These are phyloP conservation scores for Talaromyces sp. DNA, from an alignment of 2,329 filamentous ascomycete genomes.

Conservation along the genomic window DNA sequence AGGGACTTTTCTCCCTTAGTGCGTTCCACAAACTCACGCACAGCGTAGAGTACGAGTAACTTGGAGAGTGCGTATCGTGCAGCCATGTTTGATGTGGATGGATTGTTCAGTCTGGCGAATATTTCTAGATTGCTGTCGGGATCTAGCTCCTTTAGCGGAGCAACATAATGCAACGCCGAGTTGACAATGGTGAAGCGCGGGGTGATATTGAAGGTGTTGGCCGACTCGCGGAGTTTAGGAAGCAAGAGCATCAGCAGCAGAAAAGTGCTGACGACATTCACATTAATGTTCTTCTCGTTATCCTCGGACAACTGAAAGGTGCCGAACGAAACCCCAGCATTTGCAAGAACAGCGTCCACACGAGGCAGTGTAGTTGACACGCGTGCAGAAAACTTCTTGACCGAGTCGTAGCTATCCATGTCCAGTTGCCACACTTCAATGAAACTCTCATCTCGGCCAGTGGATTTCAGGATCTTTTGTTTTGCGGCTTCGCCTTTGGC, in stretches of 20 bases:
- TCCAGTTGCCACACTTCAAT: constrained; percentile 50
- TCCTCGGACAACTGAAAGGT: constrained; percentile 13
- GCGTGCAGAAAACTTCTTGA: constrained; percentile 37
- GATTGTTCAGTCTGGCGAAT: constrained; percentile 13
- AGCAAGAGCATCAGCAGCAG: constrained; percentile 17
- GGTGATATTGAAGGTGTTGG: constrained; percentile 9
- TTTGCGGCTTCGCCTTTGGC: constrained; percentile 40
- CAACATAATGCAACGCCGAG: constrained; percentile 16
- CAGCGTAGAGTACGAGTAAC: constrained; percentile 15
- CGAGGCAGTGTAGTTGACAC: constrained; percentile 28
- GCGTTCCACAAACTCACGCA: constrained; percentile 13
- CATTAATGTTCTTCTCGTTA: constrained; percentile 29
- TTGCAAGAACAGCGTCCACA: constrained; percentile 43
- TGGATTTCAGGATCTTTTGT: constrained; percentile 22
- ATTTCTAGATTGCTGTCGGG: constrained; percentile 6
- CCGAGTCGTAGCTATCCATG: constrained; percentile 42
- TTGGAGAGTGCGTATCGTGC: constrained; percentile 16
- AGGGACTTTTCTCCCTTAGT: not conserved
- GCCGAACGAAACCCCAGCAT: constrained; percentile 33
- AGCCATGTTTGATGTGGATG: constrained; percentile 13
- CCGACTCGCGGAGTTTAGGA: constrained; percentile 15
- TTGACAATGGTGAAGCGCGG: constrained; percentile 16
- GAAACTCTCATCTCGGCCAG: constrained; percentile 25
- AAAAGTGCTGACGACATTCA: constrained; percentile 29
- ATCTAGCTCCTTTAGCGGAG: constrained; percentile 12